These are phyloP conservation scores for Neopestalotiopsis rosae DNA, from an alignment of 2,329 filamentous ascomycete species.

Conservation along the genomic window DNA sequence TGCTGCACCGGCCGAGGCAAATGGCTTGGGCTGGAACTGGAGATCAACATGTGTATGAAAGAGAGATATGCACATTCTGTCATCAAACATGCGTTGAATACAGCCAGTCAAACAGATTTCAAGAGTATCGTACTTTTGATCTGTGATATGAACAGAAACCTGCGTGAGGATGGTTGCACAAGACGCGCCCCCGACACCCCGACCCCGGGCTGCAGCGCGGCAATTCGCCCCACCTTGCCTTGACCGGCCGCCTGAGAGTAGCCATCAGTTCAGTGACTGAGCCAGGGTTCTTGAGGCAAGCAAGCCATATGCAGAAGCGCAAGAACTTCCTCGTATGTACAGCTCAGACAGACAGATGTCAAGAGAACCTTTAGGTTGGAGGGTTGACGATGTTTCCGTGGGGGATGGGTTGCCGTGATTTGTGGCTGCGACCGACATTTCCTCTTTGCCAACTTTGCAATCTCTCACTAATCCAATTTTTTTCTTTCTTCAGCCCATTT, in stretches of 20 bases:
- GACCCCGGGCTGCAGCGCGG: neutral
- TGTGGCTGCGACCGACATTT: no score
- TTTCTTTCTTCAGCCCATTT: neutral
- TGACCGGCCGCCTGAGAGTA: neutral
- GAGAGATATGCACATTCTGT: neutral
- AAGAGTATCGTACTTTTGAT: neutral
- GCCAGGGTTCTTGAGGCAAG: neutral
- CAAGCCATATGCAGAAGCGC: neutral
- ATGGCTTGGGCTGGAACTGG: neutral
- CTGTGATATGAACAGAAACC: neutral
- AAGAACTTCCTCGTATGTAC: neutral
- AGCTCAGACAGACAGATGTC: constrained; percentile 2
- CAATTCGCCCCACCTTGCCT: neutral
- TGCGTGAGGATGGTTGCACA: constrained; percentile 1
- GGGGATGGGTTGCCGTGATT: no score
- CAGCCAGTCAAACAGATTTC: neutral
- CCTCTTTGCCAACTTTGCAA: no score
- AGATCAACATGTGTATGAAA: neutral
- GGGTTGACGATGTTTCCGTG: neutral
- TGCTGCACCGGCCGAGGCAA: neutral
- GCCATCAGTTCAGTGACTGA: neutral
- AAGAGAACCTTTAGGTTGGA: neutral
- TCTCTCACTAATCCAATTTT: no score
- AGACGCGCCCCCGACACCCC: neutral
- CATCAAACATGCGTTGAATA: neutral